These are phyloP conservation scores for Mortierella alpina DNA, from an alignment of 192 early-diverging fungal genomes.

Conservation along the genomic window DNA sequence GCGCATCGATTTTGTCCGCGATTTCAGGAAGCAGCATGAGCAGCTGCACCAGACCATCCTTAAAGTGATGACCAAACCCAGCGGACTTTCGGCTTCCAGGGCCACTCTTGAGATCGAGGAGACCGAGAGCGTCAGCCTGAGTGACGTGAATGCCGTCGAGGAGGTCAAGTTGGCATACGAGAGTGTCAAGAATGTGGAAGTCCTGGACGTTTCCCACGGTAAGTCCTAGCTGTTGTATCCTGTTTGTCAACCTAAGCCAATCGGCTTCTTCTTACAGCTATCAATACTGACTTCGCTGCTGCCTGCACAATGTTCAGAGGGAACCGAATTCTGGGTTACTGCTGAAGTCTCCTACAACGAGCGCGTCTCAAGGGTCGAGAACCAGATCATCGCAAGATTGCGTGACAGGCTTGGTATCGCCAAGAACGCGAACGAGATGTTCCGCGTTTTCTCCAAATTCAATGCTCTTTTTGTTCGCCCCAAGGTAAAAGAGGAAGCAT, in stretches of 20 bases:
- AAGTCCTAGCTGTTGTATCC: neutral
- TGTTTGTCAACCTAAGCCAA: no score
- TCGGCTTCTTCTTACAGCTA: no score
- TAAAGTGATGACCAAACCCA: constrained; percentile 86
- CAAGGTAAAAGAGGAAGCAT: constrained; percentile 64
- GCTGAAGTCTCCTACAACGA: constrained; percentile 95
- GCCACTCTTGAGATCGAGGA: constrained; percentile 58
- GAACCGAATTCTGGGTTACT: constrained; percentile 91
- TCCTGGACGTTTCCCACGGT: constrained; percentile 91
- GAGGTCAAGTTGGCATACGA: constrained; percentile 94
- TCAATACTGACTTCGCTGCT: no score
- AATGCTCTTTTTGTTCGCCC: constrained; percentile 99
- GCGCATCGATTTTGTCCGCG: constrained; percentile 87
- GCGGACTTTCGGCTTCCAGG: constrained; percentile 41
- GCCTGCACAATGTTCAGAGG: constrained; percentile 65
- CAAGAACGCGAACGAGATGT: constrained; percentile 99
- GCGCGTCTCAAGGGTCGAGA: constrained; percentile 93
- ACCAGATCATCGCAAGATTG: constrained; percentile 91
- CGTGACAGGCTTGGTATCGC: constrained; percentile 95
- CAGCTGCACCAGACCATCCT: constrained; percentile 97
- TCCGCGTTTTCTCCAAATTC: constrained; percentile 99
- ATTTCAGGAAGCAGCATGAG: constrained; percentile 97
- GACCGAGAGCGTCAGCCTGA: constrained; percentile 63
- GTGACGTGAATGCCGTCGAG: constrained; percentile 83
- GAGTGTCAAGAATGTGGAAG: constrained; percentile 91